Evolutionary conservation across 2,329 filamentous ascomycete species (phyloP).

Genomic region (Cordyceps farinosa): DNA sequence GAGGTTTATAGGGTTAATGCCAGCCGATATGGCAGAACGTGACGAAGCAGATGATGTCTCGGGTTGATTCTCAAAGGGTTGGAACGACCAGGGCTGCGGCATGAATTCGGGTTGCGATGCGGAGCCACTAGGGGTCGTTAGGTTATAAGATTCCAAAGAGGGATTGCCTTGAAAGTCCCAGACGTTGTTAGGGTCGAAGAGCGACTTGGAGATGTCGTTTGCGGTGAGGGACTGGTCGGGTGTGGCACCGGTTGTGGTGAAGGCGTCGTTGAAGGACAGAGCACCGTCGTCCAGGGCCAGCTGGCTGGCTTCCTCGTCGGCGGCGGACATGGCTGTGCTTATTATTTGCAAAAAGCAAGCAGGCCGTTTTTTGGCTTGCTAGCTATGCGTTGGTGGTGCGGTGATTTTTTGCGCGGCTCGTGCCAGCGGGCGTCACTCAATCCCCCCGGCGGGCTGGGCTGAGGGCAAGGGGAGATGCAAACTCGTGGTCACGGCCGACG

Average conservation of each 20-base stretch:
- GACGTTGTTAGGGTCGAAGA: slow-evolving; percentile 28
- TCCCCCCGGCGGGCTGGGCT: slow-evolving; percentile 2
- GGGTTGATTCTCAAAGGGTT: slow-evolving; percentile 34
- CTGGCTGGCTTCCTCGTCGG: slow-evolving; percentile 40
- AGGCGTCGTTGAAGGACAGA: slow-evolving; percentile 35
- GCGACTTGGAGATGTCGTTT: slow-evolving; percentile 35
- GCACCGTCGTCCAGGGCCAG: slow-evolving; percentile 44
- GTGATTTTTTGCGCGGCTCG: background rate
- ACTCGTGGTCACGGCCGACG: background rate
- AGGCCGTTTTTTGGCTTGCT: slow-evolving; percentile 2
- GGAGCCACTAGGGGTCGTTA: slow-evolving; percentile 33
- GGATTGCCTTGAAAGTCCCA: slow-evolving; percentile 49
- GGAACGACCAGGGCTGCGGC: slow-evolving; percentile 33
- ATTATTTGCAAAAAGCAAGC: background rate
- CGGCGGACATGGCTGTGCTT: slow-evolving; percentile 35
- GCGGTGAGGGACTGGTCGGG: slow-evolving; percentile 30
- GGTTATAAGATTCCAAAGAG: slow-evolving; percentile 45
- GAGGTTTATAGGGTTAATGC: slow-evolving; percentile 28
- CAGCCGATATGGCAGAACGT: slow-evolving; percentile 29
- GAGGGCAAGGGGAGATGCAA: slow-evolving; percentile 1
- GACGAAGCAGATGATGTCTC: slow-evolving; percentile 4
- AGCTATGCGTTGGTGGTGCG: background rate
- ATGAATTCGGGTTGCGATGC: slow-evolving; percentile 32
- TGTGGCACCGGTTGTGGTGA: slow-evolving; percentile 29
- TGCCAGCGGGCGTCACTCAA: background rate